phyloP scores from a whole-genome alignment of 2,329 filamentous ascomycete genomes.

The Trichoderma aggressivum region DNA sequence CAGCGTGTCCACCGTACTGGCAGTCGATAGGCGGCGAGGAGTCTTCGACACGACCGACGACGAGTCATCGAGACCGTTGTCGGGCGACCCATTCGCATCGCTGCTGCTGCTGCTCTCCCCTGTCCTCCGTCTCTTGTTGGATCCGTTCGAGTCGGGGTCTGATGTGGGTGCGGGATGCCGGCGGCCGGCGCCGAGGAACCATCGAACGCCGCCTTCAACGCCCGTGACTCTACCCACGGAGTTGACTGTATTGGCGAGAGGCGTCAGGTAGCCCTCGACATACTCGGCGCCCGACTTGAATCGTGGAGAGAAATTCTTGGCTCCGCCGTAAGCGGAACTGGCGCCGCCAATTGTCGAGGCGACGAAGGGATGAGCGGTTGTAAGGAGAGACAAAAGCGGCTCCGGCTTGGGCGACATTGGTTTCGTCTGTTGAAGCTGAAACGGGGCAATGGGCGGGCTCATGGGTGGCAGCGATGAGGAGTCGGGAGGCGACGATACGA shows the following conservation, averaged over 20 bases:
- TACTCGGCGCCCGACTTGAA: conserved; percentile 90
- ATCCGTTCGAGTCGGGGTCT: conserved; percentile 45
- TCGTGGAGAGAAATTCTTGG: conserved; percentile 85
- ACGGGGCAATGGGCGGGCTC: conserved; percentile 36
- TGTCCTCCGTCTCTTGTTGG: conserved; percentile 56
- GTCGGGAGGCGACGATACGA: conserved; percentile 60
- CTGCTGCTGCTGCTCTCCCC: conserved; percentile 36
- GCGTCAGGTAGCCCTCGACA: conserved; percentile 82
- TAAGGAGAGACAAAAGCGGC: conserved; percentile 80
- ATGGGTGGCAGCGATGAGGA: conserved; percentile 41
- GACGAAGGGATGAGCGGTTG: conserved; percentile 81
- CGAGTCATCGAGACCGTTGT: conserved; percentile 23
- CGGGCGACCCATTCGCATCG: conserved; percentile 26
- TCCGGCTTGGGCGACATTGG: conserved; percentile 58
- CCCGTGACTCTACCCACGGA: conserved; percentile 81
- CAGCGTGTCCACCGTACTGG: conserved; percentile 68
- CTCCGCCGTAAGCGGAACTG: conserved; percentile 77
- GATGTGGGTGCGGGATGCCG: conserved; percentile 44
- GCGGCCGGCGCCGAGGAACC: conserved; percentile 67
- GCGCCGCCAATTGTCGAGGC: conserved; percentile 82
- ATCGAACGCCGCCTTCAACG: conserved; percentile 80
- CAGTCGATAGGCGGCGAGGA: conserved; percentile 56
- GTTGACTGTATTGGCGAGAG: conserved; percentile 81
- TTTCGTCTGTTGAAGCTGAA: conserved; percentile 21
- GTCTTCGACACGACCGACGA: conserved; percentile 28